Evolutionary conservation across 495 filamentous ascomycete genomes (phyloP), one percentile per base, ranked within the genome.

Genomic region (Pyrenula massariospora): DNA sequence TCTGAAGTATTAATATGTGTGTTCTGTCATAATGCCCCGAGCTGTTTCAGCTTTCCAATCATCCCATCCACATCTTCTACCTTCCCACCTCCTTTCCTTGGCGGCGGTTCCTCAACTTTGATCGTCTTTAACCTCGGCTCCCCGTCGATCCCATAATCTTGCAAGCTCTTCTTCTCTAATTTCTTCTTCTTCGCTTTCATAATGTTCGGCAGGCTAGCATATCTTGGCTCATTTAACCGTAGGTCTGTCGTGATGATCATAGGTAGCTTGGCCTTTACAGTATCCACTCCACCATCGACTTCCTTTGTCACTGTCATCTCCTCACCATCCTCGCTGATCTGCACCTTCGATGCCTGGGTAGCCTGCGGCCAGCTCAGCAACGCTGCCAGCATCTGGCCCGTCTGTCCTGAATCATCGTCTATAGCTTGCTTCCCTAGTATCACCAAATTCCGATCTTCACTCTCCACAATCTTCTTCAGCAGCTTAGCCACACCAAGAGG

Each of bases 151-250:
- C 88, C 90, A 68, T 84, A 85, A 67, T 97, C 92, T 53, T 69
- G 81, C 67, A 95, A 66, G 52, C 74, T 87, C 81, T 87, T 87
- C 85, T 95, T 97, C 70, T 90, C 88, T 62, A 98, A 64, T 63
- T 86, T 86, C 84, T 97, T 98, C 87, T 97, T 98, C 87, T 97
- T 97, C 55, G 93, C 93, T 84, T 96, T 97, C 94, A 98, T 98
- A 58, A 98, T 97, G 71, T 96, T 96, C 62, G 89, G 92, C 78
- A 98, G 68, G 69, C 82, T 95, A 54, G 91, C 92, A 72, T 96
- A 98, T 54, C 94, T 73, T 56, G 93, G 94, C 80, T 94, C 88
- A 68, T 98, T 97, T 72, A 98, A 73, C 49, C 93, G 75, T 71
- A 98, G 69, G 81, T 98, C 93, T 58, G 93, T 95, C 58, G 93